These are phyloP conservation scores for Rubroboletus pulcherrimus DNA, from an alignment of 768 basidiomycete species.

Conservation along the genomic window DNA sequence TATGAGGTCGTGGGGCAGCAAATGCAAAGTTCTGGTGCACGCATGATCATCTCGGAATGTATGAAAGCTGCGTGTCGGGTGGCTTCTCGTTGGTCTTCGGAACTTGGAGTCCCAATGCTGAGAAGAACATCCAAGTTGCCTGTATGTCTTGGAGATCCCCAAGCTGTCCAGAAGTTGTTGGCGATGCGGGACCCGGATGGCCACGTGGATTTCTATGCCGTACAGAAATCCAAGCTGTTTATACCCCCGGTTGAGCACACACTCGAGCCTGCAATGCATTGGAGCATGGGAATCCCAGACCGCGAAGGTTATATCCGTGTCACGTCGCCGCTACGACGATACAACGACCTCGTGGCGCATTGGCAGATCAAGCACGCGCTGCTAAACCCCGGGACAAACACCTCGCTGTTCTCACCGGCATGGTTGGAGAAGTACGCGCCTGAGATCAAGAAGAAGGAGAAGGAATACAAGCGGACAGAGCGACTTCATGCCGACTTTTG, in stretches of 20 bases:
- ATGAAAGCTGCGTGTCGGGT: slow-evolving; percentile 80
- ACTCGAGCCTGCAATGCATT: slow-evolving; percentile 60
- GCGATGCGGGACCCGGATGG: slow-evolving; percentile 44
- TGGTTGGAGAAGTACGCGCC: slow-evolving; percentile 44
- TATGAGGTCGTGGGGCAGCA: slow-evolving; percentile 40
- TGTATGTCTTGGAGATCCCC: slow-evolving; percentile 27
- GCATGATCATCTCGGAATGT: slow-evolving; percentile 64
- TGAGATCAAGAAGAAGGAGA: slow-evolving; percentile 37
- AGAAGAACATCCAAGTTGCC: slow-evolving; percentile 48
- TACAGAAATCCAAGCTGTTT: slow-evolving; percentile 33
- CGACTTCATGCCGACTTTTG: slow-evolving; percentile 38
- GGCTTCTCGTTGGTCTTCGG: slow-evolving; percentile 66
- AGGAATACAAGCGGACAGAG: slow-evolving; percentile 28
- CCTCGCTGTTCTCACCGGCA: slow-evolving; percentile 42
- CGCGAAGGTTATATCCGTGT: slow-evolving; percentile 79
- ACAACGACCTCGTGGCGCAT: slow-evolving; percentile 74
- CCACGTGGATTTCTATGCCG: slow-evolving; percentile 38
- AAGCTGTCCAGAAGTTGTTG: slow-evolving; percentile 43
- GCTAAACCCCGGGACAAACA: slow-evolving; percentile 34
- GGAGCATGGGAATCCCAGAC: slow-evolving; percentile 60
- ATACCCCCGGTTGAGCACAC: slow-evolving; percentile 41
- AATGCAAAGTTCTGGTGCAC: slow-evolving; percentile 39
- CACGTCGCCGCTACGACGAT: slow-evolving; percentile 88
- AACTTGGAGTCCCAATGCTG: slow-evolving; percentile 57
- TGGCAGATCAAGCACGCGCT: slow-evolving; percentile 91